phyloP scores from a whole-genome alignment of 495 filamentous ascomycete species.

The Penicillium crystallinum region DNA sequence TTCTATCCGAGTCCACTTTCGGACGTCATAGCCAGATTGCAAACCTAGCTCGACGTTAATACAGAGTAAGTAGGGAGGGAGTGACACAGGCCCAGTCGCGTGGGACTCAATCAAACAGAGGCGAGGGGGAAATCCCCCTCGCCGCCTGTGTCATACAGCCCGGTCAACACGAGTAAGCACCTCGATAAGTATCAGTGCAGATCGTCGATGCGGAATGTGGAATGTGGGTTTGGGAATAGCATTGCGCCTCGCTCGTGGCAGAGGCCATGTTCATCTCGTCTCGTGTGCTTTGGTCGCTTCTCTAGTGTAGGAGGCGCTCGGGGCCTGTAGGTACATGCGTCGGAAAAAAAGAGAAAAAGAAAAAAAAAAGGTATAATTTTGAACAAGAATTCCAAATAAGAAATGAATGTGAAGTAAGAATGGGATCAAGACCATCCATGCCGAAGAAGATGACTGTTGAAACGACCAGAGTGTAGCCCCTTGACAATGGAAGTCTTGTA shows the following conservation, averaged over 20 bases:
- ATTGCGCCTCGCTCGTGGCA: not conserved
- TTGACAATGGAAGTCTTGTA: not conserved
- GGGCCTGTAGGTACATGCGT: conserved; percentile 1
- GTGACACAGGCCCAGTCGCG: conserved; percentile 8
- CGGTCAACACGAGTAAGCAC: conserved; percentile 3
- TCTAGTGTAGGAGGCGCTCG: conserved; percentile 7
- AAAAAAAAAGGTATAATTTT: not conserved
- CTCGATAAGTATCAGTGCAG: conserved; percentile 6
- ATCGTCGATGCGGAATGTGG: not conserved
- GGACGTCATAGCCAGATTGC: not conserved
- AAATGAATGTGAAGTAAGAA: not conserved
- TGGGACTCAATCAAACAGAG: not conserved
- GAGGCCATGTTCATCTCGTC: not conserved
- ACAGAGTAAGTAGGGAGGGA: conserved; percentile 17
- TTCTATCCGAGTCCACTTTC: not conserved
- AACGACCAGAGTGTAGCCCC: not conserved
- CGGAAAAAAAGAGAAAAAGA: not conserved
- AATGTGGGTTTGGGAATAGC: not conserved
- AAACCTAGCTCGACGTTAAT: conserved; percentile 13
- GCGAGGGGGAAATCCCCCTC: not conserved
- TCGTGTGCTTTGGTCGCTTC: conserved; percentile 11
- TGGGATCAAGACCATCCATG: not conserved
- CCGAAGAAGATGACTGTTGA: not conserved
- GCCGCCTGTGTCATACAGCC: conserved; percentile 17
- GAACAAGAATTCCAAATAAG: not conserved